These are phyloP conservation scores for Leccinum imitatum DNA, from an alignment of 768 basidiomycete genomes.

Conservation along the genomic window DNA sequence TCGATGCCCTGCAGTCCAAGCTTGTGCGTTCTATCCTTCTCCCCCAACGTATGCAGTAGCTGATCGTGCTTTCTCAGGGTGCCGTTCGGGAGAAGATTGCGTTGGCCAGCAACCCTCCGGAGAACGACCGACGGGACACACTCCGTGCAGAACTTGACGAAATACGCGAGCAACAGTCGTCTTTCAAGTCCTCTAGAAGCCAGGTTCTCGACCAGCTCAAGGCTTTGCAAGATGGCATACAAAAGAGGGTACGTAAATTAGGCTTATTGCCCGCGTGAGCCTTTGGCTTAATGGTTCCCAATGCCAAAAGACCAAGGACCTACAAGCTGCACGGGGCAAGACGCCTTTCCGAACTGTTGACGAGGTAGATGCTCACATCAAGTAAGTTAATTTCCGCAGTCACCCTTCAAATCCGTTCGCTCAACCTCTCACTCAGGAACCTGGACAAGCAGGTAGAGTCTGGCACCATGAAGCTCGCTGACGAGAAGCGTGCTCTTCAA, in stretches of 20 bases:
- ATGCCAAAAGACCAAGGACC: slow-evolving; percentile 71
- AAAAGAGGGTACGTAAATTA: slow-evolving; percentile 65
- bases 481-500: slow-evolving; percentile 92
- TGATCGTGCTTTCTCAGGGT: slow-evolving; percentile 41
- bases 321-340: slow-evolving; percentile 80
- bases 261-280: background rate
- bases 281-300: slow-evolving; percentile 5
- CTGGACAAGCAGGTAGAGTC: slow-evolving; percentile 92
- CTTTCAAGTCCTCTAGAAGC: slow-evolving; percentile 63
- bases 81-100: slow-evolving; percentile 76
- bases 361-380: slow-evolving; percentile 86
- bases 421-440: slow-evolving; percentile 44
- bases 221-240: slow-evolving; percentile 68
- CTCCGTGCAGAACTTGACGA: slow-evolving; percentile 81
- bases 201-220: slow-evolving; percentile 82
- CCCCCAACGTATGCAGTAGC: background rate
- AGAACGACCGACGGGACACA: slow-evolving; percentile 66
- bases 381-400: slow-evolving; percentile 46
- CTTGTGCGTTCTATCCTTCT: slow-evolving; percentile 55
- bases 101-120: slow-evolving; percentile 55
- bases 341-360: slow-evolving; percentile 73
- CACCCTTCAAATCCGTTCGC: slow-evolving; percentile 1
- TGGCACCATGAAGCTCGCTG: slow-evolving; percentile 86
- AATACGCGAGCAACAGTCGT: slow-evolving; percentile 77
- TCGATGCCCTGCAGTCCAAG: slow-evolving; percentile 77